A percentile compares a stretch with the other conserved stretches of the same genome.
Conservation (phyloP, 2,329 filamentous ascomycete genomes). For the Ilyonectria mors-panacis region DNA sequence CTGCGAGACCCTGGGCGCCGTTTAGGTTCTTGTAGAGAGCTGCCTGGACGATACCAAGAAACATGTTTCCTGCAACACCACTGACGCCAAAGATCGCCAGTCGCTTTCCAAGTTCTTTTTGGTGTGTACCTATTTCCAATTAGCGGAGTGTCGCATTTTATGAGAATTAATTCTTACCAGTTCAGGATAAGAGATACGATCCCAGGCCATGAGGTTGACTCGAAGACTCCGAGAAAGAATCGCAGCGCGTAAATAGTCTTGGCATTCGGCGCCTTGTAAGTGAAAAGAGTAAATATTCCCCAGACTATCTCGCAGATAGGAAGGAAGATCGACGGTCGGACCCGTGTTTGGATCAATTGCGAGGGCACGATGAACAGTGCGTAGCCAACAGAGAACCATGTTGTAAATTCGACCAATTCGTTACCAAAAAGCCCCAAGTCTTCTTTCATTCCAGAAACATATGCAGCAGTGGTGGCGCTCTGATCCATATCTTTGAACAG, state of each 20-base stretch:
- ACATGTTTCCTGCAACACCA: constrained; percentile 44
- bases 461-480: constrained; percentile 40
- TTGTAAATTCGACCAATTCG: constrained; percentile 43
- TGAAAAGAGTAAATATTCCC: constrained; percentile 41
- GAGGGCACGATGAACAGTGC: constrained; percentile 43
- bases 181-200: constrained; percentile 43
- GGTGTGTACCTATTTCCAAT: constrained; percentile 35
- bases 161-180: constrained; percentile 23
- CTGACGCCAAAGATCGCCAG: constrained; percentile 44
- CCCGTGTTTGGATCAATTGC: constrained; percentile 40
- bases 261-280: constrained; percentile 37
- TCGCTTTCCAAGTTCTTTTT: constrained; percentile 41
- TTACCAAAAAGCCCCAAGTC: constrained; percentile 36
- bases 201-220: constrained; percentile 44
- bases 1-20: constrained; percentile 37
- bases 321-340: constrained; percentile 41
- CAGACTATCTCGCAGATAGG: constrained; percentile 42
- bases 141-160: not conserved
- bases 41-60: constrained; percentile 42
- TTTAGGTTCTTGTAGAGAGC: constrained; percentile 42
- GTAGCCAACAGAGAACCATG: constrained; percentile 45
- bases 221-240: constrained; percentile 44
- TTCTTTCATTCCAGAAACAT: constrained; percentile 44
- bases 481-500: constrained; percentile 40
- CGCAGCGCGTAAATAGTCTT: constrained; percentile 34